Percentiles rank a stretch among this genome's conserved stretches.
These are phyloP conservation scores for Clavaria fumosa DNA, from an alignment of 768 basidiomycete genomes.

Conservation along the genomic window DNA sequence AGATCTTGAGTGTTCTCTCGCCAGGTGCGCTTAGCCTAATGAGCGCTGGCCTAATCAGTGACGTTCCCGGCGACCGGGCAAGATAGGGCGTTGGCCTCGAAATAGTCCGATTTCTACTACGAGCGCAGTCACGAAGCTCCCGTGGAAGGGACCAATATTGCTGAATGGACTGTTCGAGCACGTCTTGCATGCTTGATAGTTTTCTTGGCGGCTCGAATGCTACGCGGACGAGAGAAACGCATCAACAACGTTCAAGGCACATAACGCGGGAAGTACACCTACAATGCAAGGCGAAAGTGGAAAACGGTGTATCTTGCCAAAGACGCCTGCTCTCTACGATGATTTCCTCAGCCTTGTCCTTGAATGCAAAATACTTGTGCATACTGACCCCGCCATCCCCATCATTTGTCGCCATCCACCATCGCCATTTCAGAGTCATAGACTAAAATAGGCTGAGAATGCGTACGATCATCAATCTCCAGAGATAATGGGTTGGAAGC, in stretches of 20 bases:
- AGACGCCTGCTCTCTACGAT: conserved; percentile 48
- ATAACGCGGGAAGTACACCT: conserved; percentile 16
- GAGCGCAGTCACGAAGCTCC: conserved; percentile 47
- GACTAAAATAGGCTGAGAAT: no score
- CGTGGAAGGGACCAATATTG: conserved; percentile 61
- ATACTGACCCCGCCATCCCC: no score
- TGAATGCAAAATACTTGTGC: no score
- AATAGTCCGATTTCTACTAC: conserved; percentile 48
- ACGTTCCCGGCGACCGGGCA: conserved; percentile 28
- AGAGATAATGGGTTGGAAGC: no score
- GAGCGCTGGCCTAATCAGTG: conserved; percentile 23
- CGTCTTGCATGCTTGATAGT: conserved; percentile 51
- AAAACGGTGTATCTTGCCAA: conserved; percentile 64
- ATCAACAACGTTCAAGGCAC: conserved; percentile 6
- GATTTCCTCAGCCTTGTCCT: conserved; percentile 40
- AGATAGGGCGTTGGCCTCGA: conserved; percentile 69
- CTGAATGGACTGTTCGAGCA: conserved; percentile 58
- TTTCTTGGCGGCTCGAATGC: conserved; percentile 59
- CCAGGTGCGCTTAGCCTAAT: no score
- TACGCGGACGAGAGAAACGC: conserved; percentile 18
- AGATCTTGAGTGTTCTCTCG: no score
- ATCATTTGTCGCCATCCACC: no score
- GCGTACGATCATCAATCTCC: no score
- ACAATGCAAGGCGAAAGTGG: conserved; percentile 61
- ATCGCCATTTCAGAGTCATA: no score